Base-by-base conservation (phyloP, 768 basidiomycete genomes). In the Kwoniella sp. region DNA sequence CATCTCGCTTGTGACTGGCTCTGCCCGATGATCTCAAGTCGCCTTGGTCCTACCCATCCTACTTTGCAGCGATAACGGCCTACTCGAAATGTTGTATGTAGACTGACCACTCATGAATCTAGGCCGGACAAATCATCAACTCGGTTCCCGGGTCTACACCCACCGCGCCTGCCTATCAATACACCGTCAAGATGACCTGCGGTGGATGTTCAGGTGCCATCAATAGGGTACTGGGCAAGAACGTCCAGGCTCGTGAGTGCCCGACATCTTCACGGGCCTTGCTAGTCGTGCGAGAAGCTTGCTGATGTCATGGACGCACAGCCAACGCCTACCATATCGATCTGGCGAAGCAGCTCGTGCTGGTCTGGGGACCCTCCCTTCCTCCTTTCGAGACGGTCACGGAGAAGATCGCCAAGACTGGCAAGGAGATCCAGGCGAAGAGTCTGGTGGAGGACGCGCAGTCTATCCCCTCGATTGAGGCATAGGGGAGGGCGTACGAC, bases 161-260 rank as follows among this genome's bases (percentile, higher is more conserved):
- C 3, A 59, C 63, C 22, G 64, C 56, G 37, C 70, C 72, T 3
- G 69, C 69, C 20, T 71, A 70, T 47, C 50, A 59, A 38, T 76
- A 73, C 53, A 52, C 67, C 17, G 72, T 74, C 42, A 70, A 56
- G 41, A 76, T 76, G 75, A 73, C 75, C 6, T 76, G 75, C 50
- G 54, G 56, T 26, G 69, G 70, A 5, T 76, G 75, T 53, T 71
- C 70, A 1, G 73, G 75, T 7, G 75, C 75, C 7, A 57, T 76
- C 11, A 65, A 66, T 12, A 44, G 71, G 19, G 75, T 73, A 0
- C 43, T 76, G 29, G 66, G 55, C 19, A 73, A 72, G 62, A 71
- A 65, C 41, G 53, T 74, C 34, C 36, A 43, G 5, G 53, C 64
- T 17, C 73, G 74, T 75, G 29, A 54, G 74, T 70, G 2, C 12